Evolutionary conservation across 2,329 filamentous ascomycete genomes (phyloP), one percentile per base, ranked within the genome.

Genomic region (Chlorencoelia australis): DNA sequence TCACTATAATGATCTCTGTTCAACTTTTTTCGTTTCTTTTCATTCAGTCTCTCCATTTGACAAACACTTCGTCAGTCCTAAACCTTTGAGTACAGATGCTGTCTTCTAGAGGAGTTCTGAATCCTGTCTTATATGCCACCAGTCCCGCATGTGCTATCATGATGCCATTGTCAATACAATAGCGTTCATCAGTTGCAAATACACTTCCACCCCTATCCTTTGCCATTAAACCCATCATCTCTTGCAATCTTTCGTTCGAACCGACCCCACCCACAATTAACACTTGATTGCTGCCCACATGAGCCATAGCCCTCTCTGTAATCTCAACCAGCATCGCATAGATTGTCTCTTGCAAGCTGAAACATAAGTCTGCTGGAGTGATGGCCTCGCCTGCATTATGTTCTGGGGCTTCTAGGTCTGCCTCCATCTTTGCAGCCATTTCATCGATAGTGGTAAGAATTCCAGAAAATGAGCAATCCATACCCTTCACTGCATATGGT

Each of bases 171-270:
- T 98, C 91, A 51, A 98, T 98, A 59, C 91, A 98, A 59, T 94
- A 98, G 30, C 91, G 71, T 67, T 98, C 91, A 58, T 98, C 91
- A 0, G 89, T 96, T 16, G 91, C 88, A 62, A 83, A 95, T 3
- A 96, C 85, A 52, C 77, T 88, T 4, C 91, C 91, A 35, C 87
- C 85, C 24, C 91, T 68, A 59, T 94, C 88, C 29, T 68, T 68
- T 11, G 88, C 89, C 91, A 98, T 98, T 30, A 82, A 68, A 11
- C 85, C 88, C 91, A 98, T 98, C 91, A 98, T 98, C 53, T 94
- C 77, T 65, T 98, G 91, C 48, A 98, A 59, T 4, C 91, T 73
- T 64, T 94, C 81, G 58, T 98, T 98, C 59, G 85, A 94, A 3
- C 91, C 91, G 1, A 98, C 91, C 15, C 91, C 91, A 25, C 91